Evolutionary conservation across 225 moss, liverwort and hornwort genomes (phyloP), one percentile per base, ranked within the genome.

Genomic region (Thuidium tamariscinum): DNA sequence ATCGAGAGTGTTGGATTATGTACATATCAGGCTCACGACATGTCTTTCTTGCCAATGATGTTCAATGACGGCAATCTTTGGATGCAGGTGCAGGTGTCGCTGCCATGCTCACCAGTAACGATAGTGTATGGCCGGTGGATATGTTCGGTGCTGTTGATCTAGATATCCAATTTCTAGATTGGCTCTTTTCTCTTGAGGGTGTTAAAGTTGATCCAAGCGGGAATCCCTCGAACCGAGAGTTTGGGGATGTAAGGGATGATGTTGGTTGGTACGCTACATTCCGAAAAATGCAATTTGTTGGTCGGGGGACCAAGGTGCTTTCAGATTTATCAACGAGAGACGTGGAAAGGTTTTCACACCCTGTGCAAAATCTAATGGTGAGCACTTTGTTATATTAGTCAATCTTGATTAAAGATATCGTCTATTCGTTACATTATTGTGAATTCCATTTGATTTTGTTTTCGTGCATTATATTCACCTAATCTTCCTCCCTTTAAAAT

Each of bases 141-240:
- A 90, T 91, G 85, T 95, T 96, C 81, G 94, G 95, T 65, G 86
- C 92, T 78, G 89, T 98, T 83, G 95, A 98, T 83, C 75, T 98
- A 59, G 98, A 98, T 88, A 85, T 98, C 81, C 98, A 98, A 91
- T 93, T 98, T 81, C 94, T 90, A 82, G 98, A 98, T 90, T 98
- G 98, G 98, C 93, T 98, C 37, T 97, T 97, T 76, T 94, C 97
- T 68, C 91, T 98, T 25, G 95, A 97, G 90, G 98, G 95, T 36
- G 91, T 94, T 68, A 89, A 94, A 85, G 87, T 92, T 79, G 92
- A 90, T 70, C 25, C 60, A 75, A 85, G 68, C 37, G 71, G 52
- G 41, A 83, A 67, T 67, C 68, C 82, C 14, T 70, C 70, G 69
- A 86, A 87, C 82, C 86, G 87, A 54, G 86, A 88, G 68, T 82